phyloP scores from a whole-genome alignment of 2,329 filamentous ascomycete species.

The Microdochium bolleyi region DNA sequence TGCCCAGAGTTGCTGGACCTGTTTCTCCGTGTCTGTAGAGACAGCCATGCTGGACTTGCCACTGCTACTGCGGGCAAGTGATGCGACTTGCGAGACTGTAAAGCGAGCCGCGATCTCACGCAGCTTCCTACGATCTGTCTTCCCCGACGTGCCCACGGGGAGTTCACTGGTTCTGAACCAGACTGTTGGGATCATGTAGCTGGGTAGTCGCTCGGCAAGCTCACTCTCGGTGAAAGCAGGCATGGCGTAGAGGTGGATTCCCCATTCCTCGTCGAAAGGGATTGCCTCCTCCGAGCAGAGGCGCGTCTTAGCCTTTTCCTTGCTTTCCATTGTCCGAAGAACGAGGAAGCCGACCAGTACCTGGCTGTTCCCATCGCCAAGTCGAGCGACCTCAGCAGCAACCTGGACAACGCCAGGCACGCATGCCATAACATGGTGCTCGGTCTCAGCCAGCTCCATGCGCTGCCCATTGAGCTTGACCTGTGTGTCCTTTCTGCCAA shows the following conservation, averaged over 20 bases:
- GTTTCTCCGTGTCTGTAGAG: slow-evolving; percentile 1
- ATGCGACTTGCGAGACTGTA: background rate
- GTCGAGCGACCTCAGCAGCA: background rate
- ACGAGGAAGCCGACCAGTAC: slow-evolving; percentile 32
- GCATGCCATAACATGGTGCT: slow-evolving; percentile 9
- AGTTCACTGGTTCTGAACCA: slow-evolving; percentile 7
- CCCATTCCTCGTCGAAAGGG: too few species aligned
- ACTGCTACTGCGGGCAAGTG: slow-evolving; percentile 19
- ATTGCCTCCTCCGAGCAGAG: too few species aligned
- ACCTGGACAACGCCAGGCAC: slow-evolving; percentile 9
- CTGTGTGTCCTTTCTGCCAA: slow-evolving; percentile 16
- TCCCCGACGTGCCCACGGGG: slow-evolving; percentile 7
- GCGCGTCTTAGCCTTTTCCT: too few species aligned
- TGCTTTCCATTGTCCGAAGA: background rate
- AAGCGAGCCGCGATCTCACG: background rate
- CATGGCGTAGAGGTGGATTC: background rate
- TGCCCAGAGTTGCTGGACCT: slow-evolving; percentile 3
- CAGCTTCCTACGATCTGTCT: slow-evolving; percentile 5
- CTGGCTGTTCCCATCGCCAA: slow-evolving; percentile 10
- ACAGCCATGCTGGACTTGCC: slow-evolving; percentile 10
- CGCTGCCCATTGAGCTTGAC: slow-evolving; percentile 25
- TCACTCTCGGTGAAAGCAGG: slow-evolving; percentile 24
- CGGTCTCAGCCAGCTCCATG: slow-evolving; percentile 22
- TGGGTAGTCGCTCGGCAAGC: slow-evolving; percentile 2
- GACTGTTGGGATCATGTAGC: slow-evolving; percentile 11